Evolutionary conservation across 805 yeast species (phyloP), one percentile per base, ranked within the genome.

Genomic region (Ogataea angusta): DNA sequence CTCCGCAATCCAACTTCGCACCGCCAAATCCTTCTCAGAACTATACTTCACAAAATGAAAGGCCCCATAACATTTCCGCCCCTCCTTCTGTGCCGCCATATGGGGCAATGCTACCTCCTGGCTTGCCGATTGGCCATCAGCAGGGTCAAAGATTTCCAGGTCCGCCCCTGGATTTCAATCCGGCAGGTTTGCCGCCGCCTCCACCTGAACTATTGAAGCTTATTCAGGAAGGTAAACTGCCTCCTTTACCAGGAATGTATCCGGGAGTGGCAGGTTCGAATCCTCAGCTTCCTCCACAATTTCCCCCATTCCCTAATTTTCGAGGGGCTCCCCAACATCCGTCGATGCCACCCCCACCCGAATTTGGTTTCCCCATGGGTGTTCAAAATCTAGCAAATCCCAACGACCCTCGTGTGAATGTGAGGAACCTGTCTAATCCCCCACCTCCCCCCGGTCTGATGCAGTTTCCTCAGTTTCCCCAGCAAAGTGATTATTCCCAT

Each of bases 141-240:
- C 28, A 34, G 3, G 15, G 36, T 22, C 42, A 45, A 4, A 44
- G 41, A 13, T 18, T 39, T 14, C 42, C 48, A 7, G 34, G 40
- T 6, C 43, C 42, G 10, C 47, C 51, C 5, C 43, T 45, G 3
- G 48, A 41, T 14, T 46, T 48, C 28, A 34, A 42, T 16, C 41
- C 43, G 3, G 37, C 30, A 16, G 46, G 46, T 21, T 37, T 51
- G 10, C 57, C 57, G 3, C 62, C 63, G 2, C 60, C 61, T 1
- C 62, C 62, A 3, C 60, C 60, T 1, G 59, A 56, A 34, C 42
- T 57, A 13, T 41, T 56, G 13, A 57, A 54, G 22, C 31, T 57
- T 25, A 56, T 57, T 10, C 46, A 45, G 15, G 59, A 57, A 33
- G 62, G 62, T 2, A 57, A 53, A 23, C 37, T 57, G 38, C 60